Base-by-base conservation (phyloP, 306 rosid genomes). In the Alnus rubra region DNA sequence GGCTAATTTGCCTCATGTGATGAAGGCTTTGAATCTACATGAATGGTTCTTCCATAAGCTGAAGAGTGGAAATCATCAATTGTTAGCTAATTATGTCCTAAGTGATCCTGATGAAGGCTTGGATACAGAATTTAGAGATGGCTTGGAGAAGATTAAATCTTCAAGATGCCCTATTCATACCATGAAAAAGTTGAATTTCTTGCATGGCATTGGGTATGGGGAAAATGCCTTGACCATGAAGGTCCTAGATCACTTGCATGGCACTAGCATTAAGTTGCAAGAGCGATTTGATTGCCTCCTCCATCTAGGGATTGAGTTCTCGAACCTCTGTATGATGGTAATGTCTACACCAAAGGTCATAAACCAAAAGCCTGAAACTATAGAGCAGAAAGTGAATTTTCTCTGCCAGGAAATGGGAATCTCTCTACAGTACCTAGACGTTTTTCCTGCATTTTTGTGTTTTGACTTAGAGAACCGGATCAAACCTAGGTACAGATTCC, bases 121-220 rank as follows among this genome's bases (percentile, higher is more conserved):
- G 23, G 88, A 81, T 67, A 65, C 63, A 44, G 90, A 44, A 45
- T 90, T 86, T 73, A 48, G 28, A 18, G 31, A 44, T 48, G 80
- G 84, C 76, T 84, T 90, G 73, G 83, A 85, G 84, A 78, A 49
- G 58, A 85, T 90, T 78, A 67, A 33, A 48, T 82, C 45, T 81
- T 75, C 89, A 2, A 81, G 87, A 56, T 81, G 79, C 7, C 80
- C 86, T 5, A 44, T 45, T 81, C 90, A 88, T 79, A 84, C 77
- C 58, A 79, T 94, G 88, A 72, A 52, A 69, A 94, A 90, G 85
- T 82, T 94, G 30, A 75, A 89, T 45, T 90, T 92, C 84, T 73
- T 94, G 88, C 97, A 85, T 76, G 47, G 85, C 73, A 65, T 78
- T 14, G 98, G 98, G 73, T 94, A 87, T 84, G 98, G 98, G 55